Base-by-base conservation (phyloP, 257 asterid species). In the Misopates orontium region DNA sequence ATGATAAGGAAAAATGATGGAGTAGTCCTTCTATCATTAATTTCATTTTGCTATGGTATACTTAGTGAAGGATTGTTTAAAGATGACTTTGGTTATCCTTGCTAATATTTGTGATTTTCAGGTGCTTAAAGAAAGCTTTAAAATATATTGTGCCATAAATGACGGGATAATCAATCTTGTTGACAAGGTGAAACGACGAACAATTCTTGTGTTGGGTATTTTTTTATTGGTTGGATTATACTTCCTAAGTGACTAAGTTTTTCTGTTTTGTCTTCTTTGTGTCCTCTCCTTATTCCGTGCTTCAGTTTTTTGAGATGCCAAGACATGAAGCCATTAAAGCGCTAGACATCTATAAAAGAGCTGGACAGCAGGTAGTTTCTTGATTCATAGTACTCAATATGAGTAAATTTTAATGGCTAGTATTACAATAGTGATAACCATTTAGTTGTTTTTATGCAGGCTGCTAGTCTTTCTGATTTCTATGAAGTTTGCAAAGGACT, bases 221-320 rank as follows among this genome's bases (percentile, higher is more conserved):
- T 61, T 23, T 59, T 19, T 57, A 28, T 60, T 31, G 18, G 44
- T 52, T 40, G n/a, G 6, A 42, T 66, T 65, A 56, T 45, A 18
- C 64, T 68, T 45, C 21, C 75, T 62, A 48, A 75, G 56, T 48
- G 15, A 18, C 47, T 15, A 17, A 25, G 45, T n/a, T 10, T 5
- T 19, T 47, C 44, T 45, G 42, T n/a, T 10, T 6, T 19, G 48
- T 44, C 24, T 18, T 55, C 23, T 71, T 17, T n/a, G 18, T 52
- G 19, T 61, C 67, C 36, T 64, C 69, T 69, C 18, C 71, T 74
- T 48, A 45, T 66, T 71, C 62, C 66, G 60, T 40, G 13, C 73
- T 83, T 76, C 91, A 90, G 99, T 94, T 94, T 82, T 94, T 94
- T 78, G 99, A 94, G 91, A 94, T 94, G 99, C 95, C 96, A 54